A percentile compares a stretch with the other conserved stretches of the same genome.
Evolutionary conservation across 306 rosid genomes (phyloP).

Genomic region (Fagus crenata): DNA sequence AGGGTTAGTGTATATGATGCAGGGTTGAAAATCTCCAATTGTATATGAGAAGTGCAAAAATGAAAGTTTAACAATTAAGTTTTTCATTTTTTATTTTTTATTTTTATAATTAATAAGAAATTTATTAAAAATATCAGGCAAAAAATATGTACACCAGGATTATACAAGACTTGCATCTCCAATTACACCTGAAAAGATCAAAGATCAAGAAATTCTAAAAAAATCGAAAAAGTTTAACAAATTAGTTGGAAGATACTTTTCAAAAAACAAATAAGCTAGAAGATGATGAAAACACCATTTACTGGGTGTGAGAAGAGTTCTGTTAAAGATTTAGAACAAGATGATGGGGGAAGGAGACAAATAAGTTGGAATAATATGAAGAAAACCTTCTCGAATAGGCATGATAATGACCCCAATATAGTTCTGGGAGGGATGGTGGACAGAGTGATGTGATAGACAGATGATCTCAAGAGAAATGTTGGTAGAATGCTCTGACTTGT

Average conservation of each 20-base stretch:
- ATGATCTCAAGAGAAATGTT: not conserved
- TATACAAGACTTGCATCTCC: no score
- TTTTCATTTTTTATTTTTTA: no score
- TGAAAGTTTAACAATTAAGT: not conserved
- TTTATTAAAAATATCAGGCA: no score
- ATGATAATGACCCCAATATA: not conserved
- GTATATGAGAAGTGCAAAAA: constrained; percentile 8
- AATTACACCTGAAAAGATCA: no score
- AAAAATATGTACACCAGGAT: no score
- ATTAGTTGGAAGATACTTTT: not conserved
- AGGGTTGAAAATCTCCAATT: constrained; percentile 4
- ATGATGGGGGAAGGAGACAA: constrained; percentile 6
- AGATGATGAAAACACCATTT: constrained; percentile 7
- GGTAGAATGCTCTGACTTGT: not conserved
- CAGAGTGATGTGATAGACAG: no score
- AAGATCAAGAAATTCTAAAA: no score
- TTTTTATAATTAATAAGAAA: no score
- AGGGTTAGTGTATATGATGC: constrained; percentile 53
- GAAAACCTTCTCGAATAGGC: not conserved
- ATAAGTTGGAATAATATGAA: not conserved
- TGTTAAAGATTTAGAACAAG: not conserved
- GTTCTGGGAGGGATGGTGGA: not conserved
- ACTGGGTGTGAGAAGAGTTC: not conserved
- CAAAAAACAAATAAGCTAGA: not conserved
- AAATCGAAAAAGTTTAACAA: not conserved